phyloP scores from a whole-genome alignment of 108 stramenopile genomes.

The Epipyxis sp. region DNA sequence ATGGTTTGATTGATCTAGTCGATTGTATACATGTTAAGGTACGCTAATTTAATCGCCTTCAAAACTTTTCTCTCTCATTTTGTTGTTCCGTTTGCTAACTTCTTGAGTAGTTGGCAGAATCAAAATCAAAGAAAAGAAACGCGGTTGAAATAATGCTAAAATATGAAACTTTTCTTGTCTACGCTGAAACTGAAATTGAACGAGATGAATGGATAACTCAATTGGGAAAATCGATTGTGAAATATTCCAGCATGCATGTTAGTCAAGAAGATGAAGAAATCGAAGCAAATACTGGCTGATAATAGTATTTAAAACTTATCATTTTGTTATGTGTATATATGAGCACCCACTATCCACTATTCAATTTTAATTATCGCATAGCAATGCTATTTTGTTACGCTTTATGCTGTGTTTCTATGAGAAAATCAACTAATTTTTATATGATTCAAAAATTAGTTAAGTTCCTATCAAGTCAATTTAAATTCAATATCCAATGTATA shows the following conservation, averaged over 20 bases:
- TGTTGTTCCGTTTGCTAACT: background rate
- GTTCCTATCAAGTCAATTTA: no score
- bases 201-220: conserved; percentile 24
- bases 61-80: background rate
- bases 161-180: conserved; percentile 1
- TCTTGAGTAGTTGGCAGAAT: conserved; percentile 3
- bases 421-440: no score
- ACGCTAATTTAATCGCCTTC: background rate
- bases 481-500: no score
- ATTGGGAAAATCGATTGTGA: conserved; percentile 29
- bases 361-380: no score
- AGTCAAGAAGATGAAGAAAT: background rate
- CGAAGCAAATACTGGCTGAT: no score
- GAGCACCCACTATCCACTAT: no score
- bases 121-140: conserved; percentile 13
- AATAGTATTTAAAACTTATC: no score
- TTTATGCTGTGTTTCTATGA: no score
- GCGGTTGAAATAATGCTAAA: conserved; percentile 19
- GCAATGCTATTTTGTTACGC: no score
- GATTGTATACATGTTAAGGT: conserved; percentile 32
- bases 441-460: no score
- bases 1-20: conserved; percentile 33
- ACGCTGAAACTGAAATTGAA: conserved; percentile 5
- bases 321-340: no score
- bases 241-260: conserved; percentile 9